phyloP scores from a whole-genome alignment of 2,329 filamentous ascomycete genomes.

The Paracorniculantispora psalliotae region DNA sequence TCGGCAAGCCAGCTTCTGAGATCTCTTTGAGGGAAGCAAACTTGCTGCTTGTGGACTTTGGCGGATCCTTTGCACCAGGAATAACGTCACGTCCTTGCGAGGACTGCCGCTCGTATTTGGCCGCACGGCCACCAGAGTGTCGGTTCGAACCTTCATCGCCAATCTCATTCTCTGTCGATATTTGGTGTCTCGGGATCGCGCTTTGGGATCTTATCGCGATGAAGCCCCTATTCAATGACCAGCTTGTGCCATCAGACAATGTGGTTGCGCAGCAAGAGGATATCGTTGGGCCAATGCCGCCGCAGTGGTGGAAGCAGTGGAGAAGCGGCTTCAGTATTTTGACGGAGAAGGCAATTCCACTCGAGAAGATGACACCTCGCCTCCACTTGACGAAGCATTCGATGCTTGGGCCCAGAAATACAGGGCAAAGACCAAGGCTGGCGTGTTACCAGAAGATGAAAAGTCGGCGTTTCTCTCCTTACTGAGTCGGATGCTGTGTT shows the following conservation, averaged over 20 bases:
- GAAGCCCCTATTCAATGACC: slow-evolving; percentile 20
- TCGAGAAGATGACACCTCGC: slow-evolving; percentile 17
- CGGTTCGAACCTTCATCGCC: slow-evolving; percentile 11
- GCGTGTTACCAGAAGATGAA: slow-evolving; percentile 19
- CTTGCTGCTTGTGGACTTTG: slow-evolving; percentile 30
- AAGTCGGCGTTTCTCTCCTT: slow-evolving; percentile 22
- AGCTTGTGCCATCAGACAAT: slow-evolving; percentile 17
- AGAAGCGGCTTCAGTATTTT: slow-evolving; percentile 5
- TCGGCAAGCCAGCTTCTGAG: slow-evolving; percentile 26
- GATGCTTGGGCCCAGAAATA: slow-evolving; percentile 21
- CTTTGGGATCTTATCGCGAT: slow-evolving; percentile 23
- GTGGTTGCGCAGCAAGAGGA: slow-evolving; percentile 21
- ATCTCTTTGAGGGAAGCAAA: slow-evolving; percentile 25
- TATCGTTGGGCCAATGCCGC: slow-evolving; percentile 18
- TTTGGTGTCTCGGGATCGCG: slow-evolving; percentile 20
- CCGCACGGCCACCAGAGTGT: slow-evolving; percentile 11
- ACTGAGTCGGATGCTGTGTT: slow-evolving; percentile 27
- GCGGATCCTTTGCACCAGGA: slow-evolving; percentile 25
- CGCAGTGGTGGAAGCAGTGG: slow-evolving; percentile 15
- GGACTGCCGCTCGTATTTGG: slow-evolving; percentile 18
- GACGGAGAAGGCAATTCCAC: not conserved
- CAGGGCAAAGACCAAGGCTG: slow-evolving; percentile 16
- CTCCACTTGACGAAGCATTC: slow-evolving; percentile 24
- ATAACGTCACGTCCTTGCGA: slow-evolving; percentile 20
- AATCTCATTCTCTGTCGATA: slow-evolving; percentile 16